Base-by-base conservation (phyloP, 345 rosid species). In the Acer campestre region DNA sequence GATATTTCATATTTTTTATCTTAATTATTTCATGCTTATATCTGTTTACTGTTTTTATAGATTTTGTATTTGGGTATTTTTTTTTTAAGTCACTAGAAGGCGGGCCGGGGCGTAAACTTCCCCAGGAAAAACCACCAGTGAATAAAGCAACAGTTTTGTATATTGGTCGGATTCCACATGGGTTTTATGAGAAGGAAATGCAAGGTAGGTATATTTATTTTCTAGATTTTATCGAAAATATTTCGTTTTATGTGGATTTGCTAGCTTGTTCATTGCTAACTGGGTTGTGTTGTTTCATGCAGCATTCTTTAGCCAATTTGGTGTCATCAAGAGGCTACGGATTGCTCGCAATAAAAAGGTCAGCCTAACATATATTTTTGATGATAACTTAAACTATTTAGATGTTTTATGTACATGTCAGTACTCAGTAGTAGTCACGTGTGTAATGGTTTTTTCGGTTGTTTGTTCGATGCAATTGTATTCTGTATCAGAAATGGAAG, bases 301-400 rank as follows among this genome's bases (percentile, higher is more conserved):
- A 94, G 98, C 84, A 70, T 94, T 86, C 90, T 96, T 96, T 78
- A 22, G 80, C 4, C 98, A 96, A 64, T 96, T 96, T 84, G 99
- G 99, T 71, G 83, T 84, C 11, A 82, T 96, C 67, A 96, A 88
- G 90, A 89, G 90, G 80, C 82, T 94, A 69, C 80, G 99, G 79
- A 87, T 96, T 73, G 97, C 97, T 0, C 78, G 98, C 71, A 96
- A 92, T 79, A 96, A 89, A 80, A 94, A 87, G 98, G 98, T 94
- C 46, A 10, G 77, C 29, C 27, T 10, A 31, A 31, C 20, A 18
- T 27, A 8, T 58, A 20, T 56, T 2, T 58, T 72, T 11, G 0
- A 29, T 29, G 10, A 56, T 72, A 22, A 72, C 20, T 12, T 58
- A 12, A 11, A 25, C 17, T 4, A 29, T 29, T 29, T 29, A 29